These are phyloP conservation scores for Mortierella sp. DNA, from an alignment of 371 early-diverging fungal genomes.

Conservation along the genomic window DNA sequence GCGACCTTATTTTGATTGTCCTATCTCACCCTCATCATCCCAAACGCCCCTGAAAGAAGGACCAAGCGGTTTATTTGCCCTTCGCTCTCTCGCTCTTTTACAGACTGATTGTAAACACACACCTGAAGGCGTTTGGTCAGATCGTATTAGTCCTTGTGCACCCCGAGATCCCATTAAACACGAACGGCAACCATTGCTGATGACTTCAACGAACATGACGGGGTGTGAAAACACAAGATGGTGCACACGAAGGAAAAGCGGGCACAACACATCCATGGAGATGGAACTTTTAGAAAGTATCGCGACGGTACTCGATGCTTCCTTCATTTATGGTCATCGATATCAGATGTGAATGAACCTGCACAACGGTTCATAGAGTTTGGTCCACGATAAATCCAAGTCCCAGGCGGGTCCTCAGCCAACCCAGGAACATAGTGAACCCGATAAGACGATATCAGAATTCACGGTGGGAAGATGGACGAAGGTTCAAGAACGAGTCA, in stretches of 20 bases:
- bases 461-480: too few species aligned
- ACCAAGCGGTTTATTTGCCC: not conserved
- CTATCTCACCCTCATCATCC: too few species aligned
- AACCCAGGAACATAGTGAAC: not conserved
- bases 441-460: not conserved
- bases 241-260: not conserved
- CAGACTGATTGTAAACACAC: too few species aligned
- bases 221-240: constrained; percentile 9
- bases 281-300: constrained; percentile 9
- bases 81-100: not conserved
- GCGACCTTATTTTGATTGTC: too few species aligned
- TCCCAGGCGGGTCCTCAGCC: not conserved
- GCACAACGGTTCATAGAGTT: not conserved
- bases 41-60: not conserved
- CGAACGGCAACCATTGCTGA: too few species aligned
- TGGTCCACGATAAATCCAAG: not conserved
- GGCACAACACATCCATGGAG: not conserved
- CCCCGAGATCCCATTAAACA: too few species aligned
- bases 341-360: too few species aligned
- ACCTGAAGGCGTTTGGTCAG: too few species aligned
- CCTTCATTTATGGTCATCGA: not conserved
- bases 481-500: too few species aligned
- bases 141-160: too few species aligned
- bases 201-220: not conserved
- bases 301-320: not conserved